Conservation (phyloP, 208 protist species). For the Trypanosoma boissoni region DNA sequence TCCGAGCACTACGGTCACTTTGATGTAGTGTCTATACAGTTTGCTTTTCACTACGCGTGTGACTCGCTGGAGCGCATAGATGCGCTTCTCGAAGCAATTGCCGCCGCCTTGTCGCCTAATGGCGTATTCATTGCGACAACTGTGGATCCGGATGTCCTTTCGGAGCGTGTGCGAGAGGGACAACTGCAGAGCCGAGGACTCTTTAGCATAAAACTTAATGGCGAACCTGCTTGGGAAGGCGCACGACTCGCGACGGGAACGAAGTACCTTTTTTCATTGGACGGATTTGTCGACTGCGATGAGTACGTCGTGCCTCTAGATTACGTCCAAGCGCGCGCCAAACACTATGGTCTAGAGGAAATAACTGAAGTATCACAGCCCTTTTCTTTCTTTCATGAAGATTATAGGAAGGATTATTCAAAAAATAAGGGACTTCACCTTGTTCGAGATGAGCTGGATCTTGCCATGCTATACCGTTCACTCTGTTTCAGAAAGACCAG, state of each 20-base stretch:
- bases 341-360: slow-evolving; percentile 22
- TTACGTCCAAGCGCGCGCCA: slow-evolving; percentile 29
- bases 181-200: slow-evolving; percentile 24
- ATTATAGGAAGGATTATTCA: slow-evolving; percentile 36
- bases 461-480: slow-evolving; percentile 64
- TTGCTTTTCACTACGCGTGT: slow-evolving; percentile 90
- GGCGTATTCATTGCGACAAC: slow-evolving; percentile 81
- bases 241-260: slow-evolving; percentile 41
- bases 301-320: slow-evolving; percentile 76
- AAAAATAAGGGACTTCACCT: slow-evolving; percentile 63
- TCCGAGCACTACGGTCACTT: slow-evolving; percentile 44
- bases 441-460: slow-evolving; percentile 42
- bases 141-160: slow-evolving; percentile 49
- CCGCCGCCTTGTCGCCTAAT: slow-evolving; percentile 37
- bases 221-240: slow-evolving; percentile 23
- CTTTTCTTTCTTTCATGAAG: slow-evolving; percentile 22
- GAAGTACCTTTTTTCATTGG: slow-evolving; percentile 71
- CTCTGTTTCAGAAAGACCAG: slow-evolving; percentile 52
- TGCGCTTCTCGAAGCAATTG: slow-evolving; percentile 39
- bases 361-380: slow-evolving; percentile 23
- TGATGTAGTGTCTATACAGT: slow-evolving; percentile 79
- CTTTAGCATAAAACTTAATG: slow-evolving; percentile 22
- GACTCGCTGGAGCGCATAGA: slow-evolving; percentile 37
- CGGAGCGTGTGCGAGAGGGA: slow-evolving; percentile 30
- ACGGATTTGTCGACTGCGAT: slow-evolving; percentile 86